These are phyloP conservation scores for Ustilago curta DNA, from an alignment of 1,284 basidiomycete species.

Conservation along the genomic window DNA sequence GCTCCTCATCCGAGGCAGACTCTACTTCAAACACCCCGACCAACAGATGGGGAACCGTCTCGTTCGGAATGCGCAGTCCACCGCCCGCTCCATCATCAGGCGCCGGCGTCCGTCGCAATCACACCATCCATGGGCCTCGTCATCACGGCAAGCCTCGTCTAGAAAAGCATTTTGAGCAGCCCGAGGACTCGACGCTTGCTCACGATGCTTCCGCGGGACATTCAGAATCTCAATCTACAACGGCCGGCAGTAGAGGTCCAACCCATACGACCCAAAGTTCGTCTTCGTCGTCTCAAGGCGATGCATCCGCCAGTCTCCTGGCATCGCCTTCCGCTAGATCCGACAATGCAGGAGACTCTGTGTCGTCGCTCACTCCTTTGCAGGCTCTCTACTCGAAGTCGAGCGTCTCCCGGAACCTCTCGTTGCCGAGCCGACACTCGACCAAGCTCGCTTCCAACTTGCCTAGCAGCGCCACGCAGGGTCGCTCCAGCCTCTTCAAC, in stretches of 20 bases:
- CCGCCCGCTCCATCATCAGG: conserved; percentile 49
- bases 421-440: conserved; percentile 44
- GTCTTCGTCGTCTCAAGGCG: neutral
- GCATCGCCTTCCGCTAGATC: conserved; percentile 26
- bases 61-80: conserved; percentile 40
- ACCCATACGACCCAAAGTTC: conserved; percentile 1
- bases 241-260: neutral
- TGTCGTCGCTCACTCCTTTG: conserved; percentile 30
- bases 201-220: neutral
- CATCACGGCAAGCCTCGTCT: conserved; percentile 47
- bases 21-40: conserved; percentile 8
- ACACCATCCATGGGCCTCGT: conserved; percentile 47
- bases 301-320: conserved; percentile 9
- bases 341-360: conserved; percentile 16
- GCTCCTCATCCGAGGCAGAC: conserved; percentile 12
- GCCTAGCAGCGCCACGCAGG: conserved; percentile 38
- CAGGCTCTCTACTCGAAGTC: conserved; percentile 51
- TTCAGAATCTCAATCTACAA: neutral
- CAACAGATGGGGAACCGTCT: conserved; percentile 44
- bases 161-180: conserved; percentile 55
- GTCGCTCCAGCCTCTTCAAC: conserved; percentile 45
- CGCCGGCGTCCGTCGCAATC: conserved; percentile 44
- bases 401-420: conserved; percentile 45
- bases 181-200: conserved; percentile 17
- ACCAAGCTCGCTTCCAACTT: conserved; percentile 28